phyloP scores from a whole-genome alignment of 228 moss, liverwort and hornwort genomes.

The Sphagnum fallax region DNA sequence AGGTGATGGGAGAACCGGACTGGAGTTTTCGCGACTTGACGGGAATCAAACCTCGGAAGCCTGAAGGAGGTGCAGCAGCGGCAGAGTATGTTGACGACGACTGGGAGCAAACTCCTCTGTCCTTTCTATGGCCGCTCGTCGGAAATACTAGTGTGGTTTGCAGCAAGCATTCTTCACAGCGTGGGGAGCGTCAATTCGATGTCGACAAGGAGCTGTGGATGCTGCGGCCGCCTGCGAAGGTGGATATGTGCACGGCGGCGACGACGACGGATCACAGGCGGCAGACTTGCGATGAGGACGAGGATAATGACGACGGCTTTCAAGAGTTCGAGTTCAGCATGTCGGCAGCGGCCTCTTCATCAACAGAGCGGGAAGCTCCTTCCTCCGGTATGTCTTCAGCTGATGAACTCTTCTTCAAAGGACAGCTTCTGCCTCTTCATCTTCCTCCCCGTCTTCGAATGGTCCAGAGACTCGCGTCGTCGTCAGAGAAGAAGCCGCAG shows the following conservation, averaged over 20 bases:
- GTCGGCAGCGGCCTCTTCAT: not conserved
- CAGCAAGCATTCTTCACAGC: not conserved
- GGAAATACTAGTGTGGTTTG: not conserved
- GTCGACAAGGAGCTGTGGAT: not conserved
- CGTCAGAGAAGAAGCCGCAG: conserved; percentile 9
- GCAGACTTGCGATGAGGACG: no score
- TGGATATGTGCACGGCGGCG: not conserved
- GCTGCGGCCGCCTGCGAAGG: not conserved
- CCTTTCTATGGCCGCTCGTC: not conserved
- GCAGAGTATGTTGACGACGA: not conserved
- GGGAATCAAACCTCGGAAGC: not conserved
- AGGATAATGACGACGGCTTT: no score
- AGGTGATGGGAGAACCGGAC: not conserved
- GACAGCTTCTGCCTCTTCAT: conserved; percentile 47
- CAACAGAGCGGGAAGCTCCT: not conserved
- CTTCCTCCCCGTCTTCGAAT: conserved; percentile 55
- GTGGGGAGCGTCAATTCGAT: not conserved
- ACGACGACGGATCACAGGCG: not conserved
- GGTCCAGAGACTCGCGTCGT: conserved; percentile 45
- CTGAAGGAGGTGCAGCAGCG: not conserved
- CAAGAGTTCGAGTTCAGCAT: not conserved
- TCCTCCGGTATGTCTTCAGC: conserved; percentile 35
- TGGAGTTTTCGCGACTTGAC: not conserved
- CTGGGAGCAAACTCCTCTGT: not conserved
- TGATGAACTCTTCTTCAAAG: conserved; percentile 59